Evolutionary conservation across 768 basidiomycete genomes (phyloP), one percentile per base, ranked within the genome.

Genomic region (Mycena maculata): DNA sequence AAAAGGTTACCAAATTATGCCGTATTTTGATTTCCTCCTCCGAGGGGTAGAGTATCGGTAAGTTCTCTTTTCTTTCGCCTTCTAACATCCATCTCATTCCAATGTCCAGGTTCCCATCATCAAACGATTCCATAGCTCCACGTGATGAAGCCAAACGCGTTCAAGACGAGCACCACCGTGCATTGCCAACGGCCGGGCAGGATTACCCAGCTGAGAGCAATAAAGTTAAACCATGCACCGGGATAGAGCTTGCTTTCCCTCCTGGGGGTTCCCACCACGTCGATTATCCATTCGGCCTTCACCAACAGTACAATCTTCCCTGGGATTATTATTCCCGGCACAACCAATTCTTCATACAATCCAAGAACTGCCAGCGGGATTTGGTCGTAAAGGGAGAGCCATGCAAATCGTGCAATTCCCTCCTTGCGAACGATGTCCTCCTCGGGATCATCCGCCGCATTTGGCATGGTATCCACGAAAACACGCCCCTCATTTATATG

Each of bases 391-490:
- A 10, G 11, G 22, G 27, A 7, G 23, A 15, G 20, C n/a, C 67
- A 65, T 63, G 22, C 20, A 3, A 22, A 9, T 4, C 67, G 64
- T 55, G 25, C 16, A 36, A 56, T 12, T 7, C 10, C 39, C 18
- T 27, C 57, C 65, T 22, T 15, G 18, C 18, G 30, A 45, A 67
- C 41, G 45, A 36, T 9, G n/a, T 56, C 11, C 41, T 74, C 5
- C 47, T 39, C 9, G 67, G 73, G 20, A 70, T 75, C 22, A 5
- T 72, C 4, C 44, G 70, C 16, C 69, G 71, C 38, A 71, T 71
- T 31, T 22, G 41, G 8, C 30, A 56, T 31, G 74, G 73, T 25
- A 45, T 71, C 42, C 63, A 69, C 25, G 45, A 67, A 45, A 69
- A 71, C 31, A 56, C 69, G 5, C 60, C 25, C 6, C 58, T 66